Conservation (phyloP, 371 early-diverging fungal species). For the Batkoa obscura region DNA sequence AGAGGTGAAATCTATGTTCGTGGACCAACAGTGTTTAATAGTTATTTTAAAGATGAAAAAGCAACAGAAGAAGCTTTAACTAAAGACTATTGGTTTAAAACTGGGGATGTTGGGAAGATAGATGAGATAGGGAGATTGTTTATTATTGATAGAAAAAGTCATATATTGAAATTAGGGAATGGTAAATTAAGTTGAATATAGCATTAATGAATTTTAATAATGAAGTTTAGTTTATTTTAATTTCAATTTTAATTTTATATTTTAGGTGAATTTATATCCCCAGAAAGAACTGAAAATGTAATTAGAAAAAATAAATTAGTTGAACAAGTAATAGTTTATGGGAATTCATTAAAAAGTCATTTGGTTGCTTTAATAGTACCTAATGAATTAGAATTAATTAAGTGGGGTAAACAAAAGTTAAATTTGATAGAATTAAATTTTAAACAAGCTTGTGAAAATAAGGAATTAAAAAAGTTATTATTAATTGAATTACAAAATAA, state of each 20-base stretch:
- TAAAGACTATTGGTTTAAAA: slow-evolving; percentile 80
- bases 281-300: slow-evolving; percentile 61
- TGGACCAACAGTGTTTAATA: slow-evolving; percentile 58
- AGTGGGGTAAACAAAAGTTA: too few relatives aligned
- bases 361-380: slow-evolving; percentile 80
- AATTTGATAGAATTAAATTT: too few relatives aligned
- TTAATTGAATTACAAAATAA: too few relatives aligned
- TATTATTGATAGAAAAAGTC: slow-evolving; percentile 93
- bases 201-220: too few relatives aligned
- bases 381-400: too few relatives aligned
- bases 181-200: too few relatives aligned
- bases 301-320: slow-evolving; percentile 45
- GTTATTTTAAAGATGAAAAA: slow-evolving; percentile 67
- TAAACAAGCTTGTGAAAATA: too few relatives aligned
- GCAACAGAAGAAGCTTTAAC: slow-evolving; percentile 65
- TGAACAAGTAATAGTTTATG: slow-evolving; percentile 75
- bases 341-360: slow-evolving; percentile 67
- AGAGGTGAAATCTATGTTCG: slow-evolving; percentile 84
- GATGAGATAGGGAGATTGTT: too few relatives aligned
- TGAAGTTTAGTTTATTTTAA: too few relatives aligned
- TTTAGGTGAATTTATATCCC: slow-evolving; percentile 97
- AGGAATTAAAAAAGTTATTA: too few relatives aligned
- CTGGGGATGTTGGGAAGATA: slow-evolving; percentile 75
- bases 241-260: too few relatives aligned
- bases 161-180: slow-evolving; percentile 85